A percentile compares a stretch with the other conserved stretches of the same genome.
phyloP scores from a whole-genome alignment of 352 stramenopile species.

The Phytopythium helicoides region DNA sequence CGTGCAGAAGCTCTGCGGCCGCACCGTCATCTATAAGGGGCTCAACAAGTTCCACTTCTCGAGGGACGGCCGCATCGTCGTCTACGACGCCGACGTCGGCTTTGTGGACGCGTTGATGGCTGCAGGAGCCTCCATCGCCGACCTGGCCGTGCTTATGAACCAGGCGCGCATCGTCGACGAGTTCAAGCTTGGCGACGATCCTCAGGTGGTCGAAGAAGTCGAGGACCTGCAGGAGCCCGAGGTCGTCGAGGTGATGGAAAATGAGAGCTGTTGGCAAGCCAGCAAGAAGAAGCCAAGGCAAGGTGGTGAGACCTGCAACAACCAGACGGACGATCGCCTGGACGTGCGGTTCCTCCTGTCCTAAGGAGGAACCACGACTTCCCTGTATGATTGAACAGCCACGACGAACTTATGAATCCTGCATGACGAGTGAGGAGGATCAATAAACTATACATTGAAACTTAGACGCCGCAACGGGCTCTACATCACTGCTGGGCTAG shows the following conservation, averaged over 20 bases:
- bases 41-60: slow-evolving; percentile 59
- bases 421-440: no score
- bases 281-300: not conserved
- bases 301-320: not conserved
- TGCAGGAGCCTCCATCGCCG: slow-evolving; percentile 35
- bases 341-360: slow-evolving; percentile 7
- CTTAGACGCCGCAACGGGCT: no score
- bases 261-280: not conserved
- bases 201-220: slow-evolving; percentile 1
- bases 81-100: slow-evolving; percentile 60
- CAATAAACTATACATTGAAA: slow-evolving; percentile 1
- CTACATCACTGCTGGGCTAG: slow-evolving; percentile 6
- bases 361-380: not conserved
- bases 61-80: slow-evolving; percentile 30
- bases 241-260: slow-evolving; percentile 3
- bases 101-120: slow-evolving; percentile 47
- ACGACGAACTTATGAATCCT: no score
- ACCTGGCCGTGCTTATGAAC: slow-evolving; percentile 49
- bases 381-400: no score
- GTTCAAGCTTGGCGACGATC: slow-evolving; percentile 31
- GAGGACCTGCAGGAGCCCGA: slow-evolving; percentile 10
- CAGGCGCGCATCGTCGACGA: slow-evolving; percentile 46
- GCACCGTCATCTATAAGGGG: slow-evolving; percentile 41
- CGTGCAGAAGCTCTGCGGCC: slow-evolving; percentile 37
- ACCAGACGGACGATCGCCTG: not conserved